Conservation (phyloP, 768 basidiomycete species). For the Leccinum truebloodii region DNA sequence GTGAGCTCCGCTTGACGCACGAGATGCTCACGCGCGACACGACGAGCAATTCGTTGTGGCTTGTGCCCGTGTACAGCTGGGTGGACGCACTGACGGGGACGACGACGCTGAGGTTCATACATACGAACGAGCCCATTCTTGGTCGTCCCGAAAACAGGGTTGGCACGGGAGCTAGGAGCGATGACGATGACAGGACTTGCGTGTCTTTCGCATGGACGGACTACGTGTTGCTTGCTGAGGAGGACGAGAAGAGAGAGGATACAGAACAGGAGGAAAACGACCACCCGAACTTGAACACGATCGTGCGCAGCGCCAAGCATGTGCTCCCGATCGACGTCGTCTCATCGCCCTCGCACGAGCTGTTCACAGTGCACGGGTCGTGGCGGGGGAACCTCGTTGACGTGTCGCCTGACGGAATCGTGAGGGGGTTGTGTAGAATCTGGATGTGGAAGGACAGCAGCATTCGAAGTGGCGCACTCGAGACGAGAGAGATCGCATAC, state of each 20-base stretch:
- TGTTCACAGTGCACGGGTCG: constrained; percentile 9
- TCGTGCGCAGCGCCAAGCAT: constrained; percentile 7
- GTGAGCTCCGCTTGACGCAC: constrained; percentile 25
- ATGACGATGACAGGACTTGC: background rate
- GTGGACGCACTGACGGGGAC: constrained; percentile 9
- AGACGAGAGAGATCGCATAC: background rate
- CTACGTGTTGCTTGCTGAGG: constrained; percentile 8
- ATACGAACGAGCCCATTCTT: constrained; percentile 2
- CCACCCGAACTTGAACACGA: background rate
- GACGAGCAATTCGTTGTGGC: constrained; percentile 8
- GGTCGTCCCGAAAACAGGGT: background rate
- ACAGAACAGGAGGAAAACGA: background rate
- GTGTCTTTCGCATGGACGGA: constrained; percentile 20
- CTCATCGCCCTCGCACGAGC: constrained; percentile 5
- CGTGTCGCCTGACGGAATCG: constrained; percentile 16
- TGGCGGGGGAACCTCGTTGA: constrained; percentile 20
- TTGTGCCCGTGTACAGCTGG: constrained; percentile 14
- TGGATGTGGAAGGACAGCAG: background rate
- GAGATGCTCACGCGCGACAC: constrained; percentile 14
- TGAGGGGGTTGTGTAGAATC: constrained; percentile 15
- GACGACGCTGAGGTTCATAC: constrained; percentile 26
- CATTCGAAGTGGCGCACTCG: background rate
- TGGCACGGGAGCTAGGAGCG: background rate
- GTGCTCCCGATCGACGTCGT: constrained; percentile 12
- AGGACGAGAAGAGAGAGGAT: background rate